A percentile compares a stretch with the other conserved stretches of the same genome.
These are phyloP conservation scores for Dianthus caryophyllus DNA, from an alignment of 148 eudicot species.

Conservation along the genomic window DNA sequence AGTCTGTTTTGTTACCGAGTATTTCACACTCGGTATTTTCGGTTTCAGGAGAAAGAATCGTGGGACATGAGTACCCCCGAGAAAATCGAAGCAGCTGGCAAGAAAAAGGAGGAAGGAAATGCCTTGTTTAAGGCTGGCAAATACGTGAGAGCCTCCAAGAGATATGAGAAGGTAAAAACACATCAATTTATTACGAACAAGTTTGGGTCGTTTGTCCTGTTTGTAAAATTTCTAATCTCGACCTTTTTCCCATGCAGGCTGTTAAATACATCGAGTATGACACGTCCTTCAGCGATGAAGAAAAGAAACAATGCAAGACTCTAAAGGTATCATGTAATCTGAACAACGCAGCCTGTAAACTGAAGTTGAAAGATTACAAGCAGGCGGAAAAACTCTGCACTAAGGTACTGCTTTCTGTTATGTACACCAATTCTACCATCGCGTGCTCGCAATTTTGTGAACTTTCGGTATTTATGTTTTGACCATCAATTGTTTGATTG, in stretches of 20 bases:
- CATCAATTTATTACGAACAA: background rate
- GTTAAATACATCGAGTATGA: conserved; percentile 78
- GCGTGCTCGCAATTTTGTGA: background rate
- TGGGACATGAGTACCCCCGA: conserved; percentile 92
- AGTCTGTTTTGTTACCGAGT: too few relatives aligned
- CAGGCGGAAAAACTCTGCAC: conserved; percentile 88
- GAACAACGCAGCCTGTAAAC: conserved; percentile 88
- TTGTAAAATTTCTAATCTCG: background rate
- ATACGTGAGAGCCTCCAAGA: conserved; percentile 73
- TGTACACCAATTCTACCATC: background rate
- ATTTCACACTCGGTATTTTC: background rate
- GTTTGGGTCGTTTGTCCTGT: background rate
- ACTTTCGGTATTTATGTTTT: background rate
- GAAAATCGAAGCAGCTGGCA: conserved; percentile 86
- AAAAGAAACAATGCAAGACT: conserved; percentile 77
- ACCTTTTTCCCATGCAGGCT: conserved; percentile 39
- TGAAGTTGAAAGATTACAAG: conserved; percentile 83
- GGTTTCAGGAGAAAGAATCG: conserved; percentile 82
- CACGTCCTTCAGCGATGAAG: conserved; percentile 71
- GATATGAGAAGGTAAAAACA: conserved; percentile 79
- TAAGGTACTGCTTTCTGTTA: conserved; percentile 44
- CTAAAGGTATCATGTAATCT: conserved; percentile 74
- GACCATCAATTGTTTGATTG: background rate
- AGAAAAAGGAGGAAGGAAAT: conserved; percentile 95
- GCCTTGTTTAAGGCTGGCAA: conserved; percentile 73